phyloP scores from a whole-genome alignment of 2,329 filamentous ascomycete genomes.

The Aspergillus terreus region DNA sequence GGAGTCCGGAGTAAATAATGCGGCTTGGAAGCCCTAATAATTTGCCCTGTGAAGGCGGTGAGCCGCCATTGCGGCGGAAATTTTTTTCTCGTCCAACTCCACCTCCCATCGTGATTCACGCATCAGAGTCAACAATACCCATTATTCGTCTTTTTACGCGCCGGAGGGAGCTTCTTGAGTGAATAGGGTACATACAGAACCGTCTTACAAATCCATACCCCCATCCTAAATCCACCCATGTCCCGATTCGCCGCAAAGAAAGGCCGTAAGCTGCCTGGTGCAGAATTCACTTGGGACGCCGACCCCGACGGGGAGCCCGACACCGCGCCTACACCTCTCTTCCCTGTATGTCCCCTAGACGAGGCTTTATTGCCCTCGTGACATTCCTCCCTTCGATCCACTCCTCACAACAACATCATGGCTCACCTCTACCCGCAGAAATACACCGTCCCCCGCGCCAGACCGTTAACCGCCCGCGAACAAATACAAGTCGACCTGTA shows the following conservation, averaged over 20 bases:
- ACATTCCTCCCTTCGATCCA: not conserved
- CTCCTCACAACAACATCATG: not conserved
- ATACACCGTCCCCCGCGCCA: conserved; percentile 34
- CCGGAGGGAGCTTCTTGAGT: not conserved
- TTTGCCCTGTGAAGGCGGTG: conserved; percentile 21
- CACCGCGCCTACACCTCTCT: conserved; percentile 45
- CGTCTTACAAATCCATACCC: not conserved
- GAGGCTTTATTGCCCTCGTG: not conserved
- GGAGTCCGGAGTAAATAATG: not conserved
- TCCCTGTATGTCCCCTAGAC: conserved; percentile 37
- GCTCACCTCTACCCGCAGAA: conserved; percentile 25
- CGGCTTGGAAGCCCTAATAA: conserved; percentile 7
- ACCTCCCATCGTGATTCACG: not conserved
- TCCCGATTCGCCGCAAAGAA: conserved; percentile 39
- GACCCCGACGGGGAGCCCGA: conserved; percentile 39
- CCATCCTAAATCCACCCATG: conserved; percentile 22
- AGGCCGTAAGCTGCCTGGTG: conserved; percentile 37
- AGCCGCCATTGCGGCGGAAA: conserved; percentile 12
- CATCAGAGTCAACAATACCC: not conserved
- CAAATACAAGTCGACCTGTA: conserved; percentile 47
- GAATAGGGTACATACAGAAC: not conserved
- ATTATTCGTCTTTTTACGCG: not conserved
- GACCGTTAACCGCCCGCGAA: conserved; percentile 40
- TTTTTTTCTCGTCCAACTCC: conserved; percentile 17
- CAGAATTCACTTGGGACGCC: conserved; percentile 41